A percentile compares a stretch with the other conserved stretches of the same genome.
These are phyloP conservation scores for Boletus rex-veris DNA, from an alignment of 768 basidiomycete species.

Conservation along the genomic window DNA sequence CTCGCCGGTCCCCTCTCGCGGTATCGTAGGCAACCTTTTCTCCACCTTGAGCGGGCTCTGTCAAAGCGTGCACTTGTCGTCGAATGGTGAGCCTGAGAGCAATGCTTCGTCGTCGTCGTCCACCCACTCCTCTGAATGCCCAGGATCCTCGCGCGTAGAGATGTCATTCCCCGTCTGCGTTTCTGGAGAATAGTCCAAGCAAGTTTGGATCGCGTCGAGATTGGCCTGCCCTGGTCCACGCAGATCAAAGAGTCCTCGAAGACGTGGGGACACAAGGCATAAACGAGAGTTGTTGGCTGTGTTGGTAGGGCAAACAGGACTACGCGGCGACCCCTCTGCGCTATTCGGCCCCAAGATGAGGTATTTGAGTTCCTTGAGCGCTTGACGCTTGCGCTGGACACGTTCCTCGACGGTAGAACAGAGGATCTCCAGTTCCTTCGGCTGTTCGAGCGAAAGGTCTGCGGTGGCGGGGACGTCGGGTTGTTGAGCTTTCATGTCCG, in stretches of 20 bases:
- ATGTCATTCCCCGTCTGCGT: neutral
- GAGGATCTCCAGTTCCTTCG: conserved; percentile 25
- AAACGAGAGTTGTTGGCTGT: too few relatives aligned
- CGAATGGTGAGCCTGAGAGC: conserved; percentile 20
- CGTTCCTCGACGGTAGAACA: conserved; percentile 22
- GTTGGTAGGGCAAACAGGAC: too few relatives aligned
- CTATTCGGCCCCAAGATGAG: neutral
- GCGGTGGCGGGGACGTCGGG: conserved; percentile 28
- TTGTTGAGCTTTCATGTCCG: conserved; percentile 1
- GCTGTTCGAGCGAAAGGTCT: conserved; percentile 27
- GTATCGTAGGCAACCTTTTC: conserved; percentile 14
- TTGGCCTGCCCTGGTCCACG: conserved; percentile 26
- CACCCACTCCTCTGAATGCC: conserved; percentile 18
- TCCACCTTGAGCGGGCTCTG: conserved; percentile 4
- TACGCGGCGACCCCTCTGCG: too few relatives aligned
- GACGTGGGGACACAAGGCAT: conserved; percentile 13
- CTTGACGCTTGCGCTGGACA: too few relatives aligned
- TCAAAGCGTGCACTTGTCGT: conserved; percentile 17
- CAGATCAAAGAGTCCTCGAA: conserved; percentile 31
- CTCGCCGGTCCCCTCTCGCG: neutral
- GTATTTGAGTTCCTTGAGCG: conserved; percentile 22
- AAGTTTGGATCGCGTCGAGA: conserved; percentile 2
- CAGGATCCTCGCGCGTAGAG: conserved; percentile 3
- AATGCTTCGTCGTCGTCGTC: conserved; percentile 25
- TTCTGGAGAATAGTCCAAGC: conserved; percentile 4